Conservation (phyloP, 1,139 yeast species). For the Candida neerlandica region DNA sequence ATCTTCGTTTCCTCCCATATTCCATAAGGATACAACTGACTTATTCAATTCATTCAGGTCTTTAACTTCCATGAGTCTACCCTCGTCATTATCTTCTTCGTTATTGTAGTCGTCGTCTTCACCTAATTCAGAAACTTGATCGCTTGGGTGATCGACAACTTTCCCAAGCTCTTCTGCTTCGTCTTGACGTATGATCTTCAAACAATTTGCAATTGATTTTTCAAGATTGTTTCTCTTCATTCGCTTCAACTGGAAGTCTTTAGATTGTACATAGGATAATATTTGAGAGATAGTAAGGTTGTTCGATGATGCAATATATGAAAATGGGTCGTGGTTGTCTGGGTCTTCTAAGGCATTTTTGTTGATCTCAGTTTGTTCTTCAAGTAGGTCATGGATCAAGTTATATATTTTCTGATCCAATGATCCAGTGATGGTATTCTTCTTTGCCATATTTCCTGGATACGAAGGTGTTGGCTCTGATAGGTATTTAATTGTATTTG, state of each 20-base stretch:
- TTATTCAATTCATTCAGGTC: constrained; percentile 73
- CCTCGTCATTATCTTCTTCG: constrained; percentile 25
- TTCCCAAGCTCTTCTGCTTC: constrained; percentile 44
- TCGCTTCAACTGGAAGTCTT: constrained; percentile 67
- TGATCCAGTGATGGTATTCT: constrained; percentile 27
- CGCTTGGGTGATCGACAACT: constrained; percentile 30
- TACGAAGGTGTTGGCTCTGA: not conserved
- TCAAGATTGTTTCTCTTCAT: constrained; percentile 60
- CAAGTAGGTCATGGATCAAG: constrained; percentile 52
- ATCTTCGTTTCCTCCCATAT: constrained; percentile 18
- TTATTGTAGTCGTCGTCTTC: not conserved
- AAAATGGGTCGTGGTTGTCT: constrained; percentile 35
- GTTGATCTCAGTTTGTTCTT: constrained; percentile 51
- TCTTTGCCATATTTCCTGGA: constrained; percentile 18
- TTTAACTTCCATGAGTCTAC: constrained; percentile 54
- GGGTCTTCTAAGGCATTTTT: constrained; percentile 26
- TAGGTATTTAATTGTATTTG: not conserved
- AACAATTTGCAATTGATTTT: constrained; percentile 58
- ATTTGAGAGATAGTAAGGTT: constrained; percentile 57
- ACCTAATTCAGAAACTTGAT: constrained; percentile 20
- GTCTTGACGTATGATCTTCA: constrained; percentile 49
- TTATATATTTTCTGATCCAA: constrained; percentile 55
- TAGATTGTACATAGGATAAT: constrained; percentile 54
- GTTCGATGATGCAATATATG: constrained; percentile 58
- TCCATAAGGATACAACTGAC: constrained; percentile 76